These are phyloP conservation scores for Escovopsis sp. DNA, from an alignment of 2,329 filamentous ascomycete species.

Conservation along the genomic window DNA sequence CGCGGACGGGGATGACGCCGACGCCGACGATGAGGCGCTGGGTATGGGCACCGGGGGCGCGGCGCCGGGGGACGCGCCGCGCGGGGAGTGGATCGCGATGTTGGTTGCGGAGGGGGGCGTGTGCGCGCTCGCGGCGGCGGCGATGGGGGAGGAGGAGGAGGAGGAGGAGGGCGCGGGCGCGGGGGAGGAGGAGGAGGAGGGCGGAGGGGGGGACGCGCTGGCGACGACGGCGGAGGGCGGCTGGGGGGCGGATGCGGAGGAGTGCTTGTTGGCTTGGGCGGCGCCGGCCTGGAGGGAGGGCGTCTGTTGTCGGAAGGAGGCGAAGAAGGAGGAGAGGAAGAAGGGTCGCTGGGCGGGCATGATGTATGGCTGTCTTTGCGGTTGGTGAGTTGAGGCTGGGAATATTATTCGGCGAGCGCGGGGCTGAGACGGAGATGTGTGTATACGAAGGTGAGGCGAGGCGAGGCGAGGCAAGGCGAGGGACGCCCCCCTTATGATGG, in stretches of 20 bases:
- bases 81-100: constrained; percentile 17
- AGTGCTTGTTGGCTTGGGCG: constrained; percentile 23
- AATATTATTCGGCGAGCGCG: too few relatives aligned
- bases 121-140: constrained; percentile 10
- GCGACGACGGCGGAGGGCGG: constrained; percentile 13
- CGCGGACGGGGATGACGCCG: too few relatives aligned
- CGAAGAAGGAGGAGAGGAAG: constrained; percentile 42
- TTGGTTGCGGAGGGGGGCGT: constrained; percentile 11
- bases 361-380: neutral
- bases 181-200: constrained; percentile 10
- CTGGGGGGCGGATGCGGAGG: constrained; percentile 8
- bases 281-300: constrained; percentile 19
- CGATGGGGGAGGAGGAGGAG: constrained; percentile 1
- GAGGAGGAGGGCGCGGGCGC: constrained; percentile 6
- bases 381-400: neutral
- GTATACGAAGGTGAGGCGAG: neutral
- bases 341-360: constrained; percentile 41
- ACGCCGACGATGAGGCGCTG: constrained; percentile 8
- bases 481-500: neutral
- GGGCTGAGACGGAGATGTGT: too few relatives aligned
- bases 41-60: constrained; percentile 27
- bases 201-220: constrained; percentile 13
- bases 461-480: neutral
- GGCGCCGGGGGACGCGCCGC: constrained; percentile 8
- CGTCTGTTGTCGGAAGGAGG: constrained; percentile 36